phyloP scores from a whole-genome alignment of 495 filamentous ascomycete genomes.

The Amorphotheca resinae region DNA sequence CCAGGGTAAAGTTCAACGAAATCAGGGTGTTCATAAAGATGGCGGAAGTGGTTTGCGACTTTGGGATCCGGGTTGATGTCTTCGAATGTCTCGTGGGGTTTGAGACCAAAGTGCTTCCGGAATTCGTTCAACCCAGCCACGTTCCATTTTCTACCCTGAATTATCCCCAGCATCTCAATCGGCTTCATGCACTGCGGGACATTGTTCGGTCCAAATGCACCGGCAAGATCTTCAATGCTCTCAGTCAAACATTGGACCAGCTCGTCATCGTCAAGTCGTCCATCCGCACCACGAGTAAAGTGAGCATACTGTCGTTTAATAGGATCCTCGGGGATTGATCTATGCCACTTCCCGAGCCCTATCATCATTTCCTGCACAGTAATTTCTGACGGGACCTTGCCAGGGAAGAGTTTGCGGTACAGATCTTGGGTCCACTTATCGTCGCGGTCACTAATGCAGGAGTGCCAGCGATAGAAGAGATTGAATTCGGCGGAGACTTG shows the following conservation, averaged over 20 bases:
- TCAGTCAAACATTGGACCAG: conserved; percentile 55
- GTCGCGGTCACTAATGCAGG: conserved; percentile 57
- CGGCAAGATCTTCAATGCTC: conserved; percentile 54
- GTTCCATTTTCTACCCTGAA: conserved; percentile 51
- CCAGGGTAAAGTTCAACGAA: conserved; percentile 75
- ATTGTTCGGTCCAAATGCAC: conserved; percentile 56
- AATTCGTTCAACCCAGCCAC: conserved; percentile 32
- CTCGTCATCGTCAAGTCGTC: conserved; percentile 52
- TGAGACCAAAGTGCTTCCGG: conserved; percentile 63
- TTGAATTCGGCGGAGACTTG: conserved; percentile 69
- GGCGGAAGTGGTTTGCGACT: conserved; percentile 38
- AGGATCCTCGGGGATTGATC: conserved; percentile 22
- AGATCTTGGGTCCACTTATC: conserved; percentile 59
- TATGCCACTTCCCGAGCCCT: background rate
- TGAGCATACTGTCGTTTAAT: conserved; percentile 50
- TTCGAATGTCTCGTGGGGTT: conserved; percentile 65
- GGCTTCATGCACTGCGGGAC: conserved; percentile 60
- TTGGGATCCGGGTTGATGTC: conserved; percentile 70
- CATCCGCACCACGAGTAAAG: conserved; percentile 45
- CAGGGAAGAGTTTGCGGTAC: conserved; percentile 23
- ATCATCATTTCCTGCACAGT: background rate
- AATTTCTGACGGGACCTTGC: conserved; percentile 30
- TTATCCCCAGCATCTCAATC: conserved; percentile 74
- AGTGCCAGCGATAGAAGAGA: conserved; percentile 67
- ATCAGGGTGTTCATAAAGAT: conserved; percentile 70